Conservation (phyloP, 331 rosid genomes). For the Quercus phellos region DNA sequence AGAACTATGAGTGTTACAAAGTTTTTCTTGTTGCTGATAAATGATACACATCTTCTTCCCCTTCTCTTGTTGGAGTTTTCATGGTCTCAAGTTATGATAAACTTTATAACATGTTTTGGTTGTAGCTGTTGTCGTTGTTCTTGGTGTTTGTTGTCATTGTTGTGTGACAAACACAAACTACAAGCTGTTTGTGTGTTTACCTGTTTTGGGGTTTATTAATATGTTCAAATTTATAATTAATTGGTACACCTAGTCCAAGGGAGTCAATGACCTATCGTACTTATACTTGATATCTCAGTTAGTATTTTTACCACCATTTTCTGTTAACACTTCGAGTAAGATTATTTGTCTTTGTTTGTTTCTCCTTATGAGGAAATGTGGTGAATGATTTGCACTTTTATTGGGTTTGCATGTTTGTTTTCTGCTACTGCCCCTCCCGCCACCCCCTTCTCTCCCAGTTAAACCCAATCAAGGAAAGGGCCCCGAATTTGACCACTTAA, state of each 20-base stretch:
- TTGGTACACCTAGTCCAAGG: background rate
- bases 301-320: background rate
- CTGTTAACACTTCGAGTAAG: background rate
- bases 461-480: no score
- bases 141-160: background rate
- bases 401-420: background rate
- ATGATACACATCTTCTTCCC: background rate
- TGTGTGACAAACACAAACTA: background rate
- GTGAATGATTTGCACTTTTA: background rate
- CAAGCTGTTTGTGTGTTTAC: background rate
- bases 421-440: background rate
- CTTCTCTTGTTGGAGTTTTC: no score
- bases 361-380: background rate
- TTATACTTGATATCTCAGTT: background rate
- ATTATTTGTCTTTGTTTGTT: background rate
- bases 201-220: background rate
- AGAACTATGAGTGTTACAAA: background rate
- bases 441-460: no score
- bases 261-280: background rate
- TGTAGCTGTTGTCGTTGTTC: background rate
- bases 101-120: background rate
- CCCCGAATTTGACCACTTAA: no score
- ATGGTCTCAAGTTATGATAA: background rate
- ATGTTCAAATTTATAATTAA: background rate
- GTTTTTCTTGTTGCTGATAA: background rate